Conservation (phyloP, 768 basidiomycete genomes). For the Termitomyces sp. region DNA sequence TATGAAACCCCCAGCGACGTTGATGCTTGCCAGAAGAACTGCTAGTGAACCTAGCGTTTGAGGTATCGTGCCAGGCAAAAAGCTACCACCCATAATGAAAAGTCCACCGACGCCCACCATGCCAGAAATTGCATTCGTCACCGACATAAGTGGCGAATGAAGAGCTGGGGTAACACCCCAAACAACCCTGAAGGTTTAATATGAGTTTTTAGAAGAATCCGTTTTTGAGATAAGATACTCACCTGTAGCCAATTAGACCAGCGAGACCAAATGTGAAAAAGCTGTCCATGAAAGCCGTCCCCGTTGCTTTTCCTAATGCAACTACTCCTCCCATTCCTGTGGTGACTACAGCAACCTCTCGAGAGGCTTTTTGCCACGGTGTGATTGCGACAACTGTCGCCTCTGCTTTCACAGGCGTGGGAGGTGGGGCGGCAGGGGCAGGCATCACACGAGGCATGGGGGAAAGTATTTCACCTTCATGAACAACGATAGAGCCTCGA, state of each 20-base stretch:
- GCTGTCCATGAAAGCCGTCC: conserved; percentile 81
- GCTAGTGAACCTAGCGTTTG: conserved; percentile 78
- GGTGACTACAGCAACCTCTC: conserved; percentile 72
- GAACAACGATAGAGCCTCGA: conserved; percentile 73
- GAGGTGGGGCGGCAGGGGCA: conserved; percentile 50
- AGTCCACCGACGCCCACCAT: conserved; percentile 59
- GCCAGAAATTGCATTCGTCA: conserved; percentile 87
- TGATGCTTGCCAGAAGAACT: conserved; percentile 84
- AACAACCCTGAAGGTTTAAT: conserved; percentile 56
- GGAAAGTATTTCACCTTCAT: conserved; percentile 62
- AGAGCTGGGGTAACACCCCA: conserved; percentile 89
- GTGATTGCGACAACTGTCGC: conserved; percentile 62
- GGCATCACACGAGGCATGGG: conserved; percentile 69
- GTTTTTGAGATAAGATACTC: neutral
- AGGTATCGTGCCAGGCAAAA: conserved; percentile 75
- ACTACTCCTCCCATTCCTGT: conserved; percentile 72
- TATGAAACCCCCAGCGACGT: conserved; percentile 86
- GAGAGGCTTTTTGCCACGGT: conserved; percentile 79
- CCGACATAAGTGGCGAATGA: conserved; percentile 89
- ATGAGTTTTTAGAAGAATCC: neutral
- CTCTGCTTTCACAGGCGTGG: conserved; percentile 43
- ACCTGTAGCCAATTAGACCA: conserved; percentile 74
- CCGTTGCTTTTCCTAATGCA: conserved; percentile 75
- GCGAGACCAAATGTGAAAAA: conserved; percentile 90
- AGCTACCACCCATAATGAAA: conserved; percentile 90